Evolutionary conservation across 169 alveolate genomes (phyloP).

Genomic region (Sarcocystis neurona): DNA sequence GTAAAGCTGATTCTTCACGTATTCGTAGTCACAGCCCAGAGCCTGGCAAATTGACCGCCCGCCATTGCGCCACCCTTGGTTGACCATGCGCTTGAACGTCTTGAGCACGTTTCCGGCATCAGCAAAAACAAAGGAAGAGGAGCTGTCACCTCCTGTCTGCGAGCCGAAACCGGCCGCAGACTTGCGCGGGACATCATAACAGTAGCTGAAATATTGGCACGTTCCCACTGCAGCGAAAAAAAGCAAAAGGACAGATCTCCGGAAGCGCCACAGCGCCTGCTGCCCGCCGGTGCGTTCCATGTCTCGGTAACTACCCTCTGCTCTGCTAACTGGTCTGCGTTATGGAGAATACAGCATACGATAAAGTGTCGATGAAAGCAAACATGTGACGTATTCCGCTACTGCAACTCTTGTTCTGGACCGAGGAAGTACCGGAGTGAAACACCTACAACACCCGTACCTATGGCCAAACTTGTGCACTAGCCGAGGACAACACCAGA

Average conservation of each 20-base stretch:
- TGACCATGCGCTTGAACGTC: slow-evolving; percentile 1
- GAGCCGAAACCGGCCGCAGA: background rate
- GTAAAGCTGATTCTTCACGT: background rate
- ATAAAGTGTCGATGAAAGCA: no score
- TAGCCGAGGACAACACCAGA: no score
- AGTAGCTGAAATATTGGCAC: no score
- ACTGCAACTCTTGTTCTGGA: no score
- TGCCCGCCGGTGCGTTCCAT: no score
- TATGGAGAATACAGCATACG: no score
- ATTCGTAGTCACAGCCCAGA: slow-evolving; percentile 32
- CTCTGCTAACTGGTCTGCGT: no score
- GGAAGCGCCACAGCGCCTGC: no score
- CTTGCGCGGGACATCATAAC: background rate
- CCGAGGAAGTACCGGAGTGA: background rate
- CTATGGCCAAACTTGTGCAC: background rate
- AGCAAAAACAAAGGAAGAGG: background rate
- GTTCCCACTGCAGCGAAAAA: no score
- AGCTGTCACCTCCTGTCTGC: background rate
- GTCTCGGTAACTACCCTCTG: no score
- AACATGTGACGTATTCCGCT: no score
- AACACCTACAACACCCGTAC: background rate
- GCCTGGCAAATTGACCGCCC: background rate
- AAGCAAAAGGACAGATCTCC: no score
- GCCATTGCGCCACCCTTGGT: slow-evolving; percentile 29
- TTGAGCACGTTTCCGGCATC: background rate